Conservation (phyloP, 164 flowering plant species). For the Cinnamomum micranthum region DNA sequence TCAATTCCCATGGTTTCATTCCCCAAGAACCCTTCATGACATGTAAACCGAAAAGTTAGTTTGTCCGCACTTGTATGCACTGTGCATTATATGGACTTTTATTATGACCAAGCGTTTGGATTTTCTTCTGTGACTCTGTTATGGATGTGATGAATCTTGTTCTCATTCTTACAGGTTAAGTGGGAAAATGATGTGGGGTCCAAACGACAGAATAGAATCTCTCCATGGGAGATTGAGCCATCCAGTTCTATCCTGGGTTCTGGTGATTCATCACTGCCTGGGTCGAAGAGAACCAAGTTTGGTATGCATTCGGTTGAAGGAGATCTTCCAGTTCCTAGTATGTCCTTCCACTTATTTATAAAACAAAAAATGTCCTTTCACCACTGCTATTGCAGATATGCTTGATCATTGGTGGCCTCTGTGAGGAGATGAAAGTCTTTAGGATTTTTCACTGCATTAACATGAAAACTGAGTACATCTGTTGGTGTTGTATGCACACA, state of each 20-base stretch:
- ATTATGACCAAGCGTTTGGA: no score
- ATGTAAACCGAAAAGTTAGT: no score
- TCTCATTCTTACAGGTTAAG: constrained; percentile 51
- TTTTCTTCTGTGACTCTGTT: no score
- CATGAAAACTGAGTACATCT: not conserved
- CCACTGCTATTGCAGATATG: not conserved
- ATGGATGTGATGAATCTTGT: no score
- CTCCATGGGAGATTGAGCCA: constrained; percentile 93
- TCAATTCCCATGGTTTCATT: no score
- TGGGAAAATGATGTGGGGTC: constrained; percentile 75
- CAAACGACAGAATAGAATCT: constrained; percentile 65
- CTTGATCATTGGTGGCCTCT: not conserved
- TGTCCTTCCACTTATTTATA: not conserved
- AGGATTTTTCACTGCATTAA: not conserved
- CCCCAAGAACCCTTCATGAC: no score
- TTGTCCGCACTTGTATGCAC: no score
- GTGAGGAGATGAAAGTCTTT: not conserved
- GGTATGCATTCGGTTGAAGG: constrained; percentile 40
- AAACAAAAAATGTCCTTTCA: no score
- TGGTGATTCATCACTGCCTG: constrained; percentile 64
- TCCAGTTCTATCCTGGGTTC: constrained; percentile 59
- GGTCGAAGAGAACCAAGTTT: constrained; percentile 69
- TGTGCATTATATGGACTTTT: no score
- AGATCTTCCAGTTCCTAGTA: constrained; percentile 48
- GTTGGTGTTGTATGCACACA: not conserved